These are phyloP conservation scores for Penicillium cataractarum DNA, from an alignment of 495 filamentous ascomycete species.

Conservation along the genomic window DNA sequence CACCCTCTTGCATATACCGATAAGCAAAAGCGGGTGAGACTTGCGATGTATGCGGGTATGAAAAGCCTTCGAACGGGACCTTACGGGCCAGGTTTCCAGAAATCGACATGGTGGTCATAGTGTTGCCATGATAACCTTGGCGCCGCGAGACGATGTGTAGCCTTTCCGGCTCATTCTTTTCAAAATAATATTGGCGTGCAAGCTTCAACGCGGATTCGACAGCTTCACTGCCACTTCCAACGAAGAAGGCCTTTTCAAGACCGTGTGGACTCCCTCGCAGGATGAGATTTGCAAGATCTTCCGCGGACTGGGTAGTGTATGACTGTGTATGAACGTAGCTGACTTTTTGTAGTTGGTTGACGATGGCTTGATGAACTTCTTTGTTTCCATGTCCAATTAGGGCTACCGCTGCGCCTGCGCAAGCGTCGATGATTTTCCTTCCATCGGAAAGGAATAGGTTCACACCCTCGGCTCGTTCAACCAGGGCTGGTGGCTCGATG, in stretches of 20 bases:
- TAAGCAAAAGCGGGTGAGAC: not conserved
- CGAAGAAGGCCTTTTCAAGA: not conserved
- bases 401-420: not conserved
- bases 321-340: conserved; percentile 2
- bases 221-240: not conserved
- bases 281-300: conserved; percentile 4
- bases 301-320: not conserved
- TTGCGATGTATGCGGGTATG: not conserved
- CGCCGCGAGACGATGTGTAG: not conserved
- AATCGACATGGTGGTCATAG: not conserved
- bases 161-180: not conserved
- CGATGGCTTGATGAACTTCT: conserved; percentile 2
- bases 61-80: not conserved
- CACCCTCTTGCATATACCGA: not conserved
- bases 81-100: not conserved
- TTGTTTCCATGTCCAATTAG: conserved; percentile 2
- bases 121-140: not conserved
- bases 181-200: conserved; percentile 1
- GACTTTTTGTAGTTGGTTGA: conserved; percentile 2
- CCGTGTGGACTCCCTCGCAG: not conserved
- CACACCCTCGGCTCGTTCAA: not conserved
- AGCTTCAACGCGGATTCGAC: not conserved
- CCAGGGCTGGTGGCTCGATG: not conserved
- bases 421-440: not conserved
- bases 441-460: conserved; percentile 1